A percentile compares a stretch with the other conserved stretches of the same genome.
Conservation (phyloP, 1,139 yeast species). For the Suhomyces panamericanus region DNA sequence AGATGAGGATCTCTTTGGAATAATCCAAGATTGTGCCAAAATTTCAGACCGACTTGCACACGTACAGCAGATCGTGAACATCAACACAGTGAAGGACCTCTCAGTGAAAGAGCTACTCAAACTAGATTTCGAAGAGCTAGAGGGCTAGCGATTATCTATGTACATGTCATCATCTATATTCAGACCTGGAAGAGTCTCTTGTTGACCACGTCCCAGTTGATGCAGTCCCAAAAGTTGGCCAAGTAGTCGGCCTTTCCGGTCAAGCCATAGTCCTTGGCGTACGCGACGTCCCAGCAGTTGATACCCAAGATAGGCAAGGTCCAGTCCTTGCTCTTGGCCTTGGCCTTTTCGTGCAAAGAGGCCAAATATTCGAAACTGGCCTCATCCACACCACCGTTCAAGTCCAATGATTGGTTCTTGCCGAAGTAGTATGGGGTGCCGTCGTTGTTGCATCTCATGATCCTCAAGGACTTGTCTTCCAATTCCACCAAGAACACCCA, state of each 20-base stretch:
- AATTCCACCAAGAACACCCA: conserved; percentile 87
- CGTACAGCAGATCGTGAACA: conserved; percentile 23
- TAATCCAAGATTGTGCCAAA: conserved; percentile 31
- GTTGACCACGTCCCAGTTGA: conserved; percentile 86
- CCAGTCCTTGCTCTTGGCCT: conserved; percentile 56
- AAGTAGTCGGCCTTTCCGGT: conserved; percentile 73
- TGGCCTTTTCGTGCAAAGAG: conserved; percentile 47
- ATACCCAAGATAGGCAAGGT: conserved; percentile 77
- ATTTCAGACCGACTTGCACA: conserved; percentile 23
- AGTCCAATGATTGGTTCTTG: conserved; percentile 72
- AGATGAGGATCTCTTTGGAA: conserved; percentile 26
- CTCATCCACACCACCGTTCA: conserved; percentile 68
- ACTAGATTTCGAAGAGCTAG: conserved; percentile 13
- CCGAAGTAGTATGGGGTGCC: conserved; percentile 88
- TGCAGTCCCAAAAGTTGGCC: conserved; percentile 71
- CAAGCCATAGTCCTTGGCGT: conserved; percentile 78
- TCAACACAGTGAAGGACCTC: conserved; percentile 5
- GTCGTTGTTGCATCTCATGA: conserved; percentile 72
- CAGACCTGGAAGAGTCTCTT: conserved; percentile 52
- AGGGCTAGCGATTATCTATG: conserved; percentile 4
- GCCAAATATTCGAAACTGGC: conserved; percentile 50
- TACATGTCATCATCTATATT: conserved; percentile 10
- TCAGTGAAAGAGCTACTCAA: conserved; percentile 9
- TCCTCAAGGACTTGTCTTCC: conserved; percentile 61
- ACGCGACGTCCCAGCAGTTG: conserved; percentile 88